phyloP scores from a whole-genome alignment of 768 basidiomycete species.

The Dentipellis sp. region DNA sequence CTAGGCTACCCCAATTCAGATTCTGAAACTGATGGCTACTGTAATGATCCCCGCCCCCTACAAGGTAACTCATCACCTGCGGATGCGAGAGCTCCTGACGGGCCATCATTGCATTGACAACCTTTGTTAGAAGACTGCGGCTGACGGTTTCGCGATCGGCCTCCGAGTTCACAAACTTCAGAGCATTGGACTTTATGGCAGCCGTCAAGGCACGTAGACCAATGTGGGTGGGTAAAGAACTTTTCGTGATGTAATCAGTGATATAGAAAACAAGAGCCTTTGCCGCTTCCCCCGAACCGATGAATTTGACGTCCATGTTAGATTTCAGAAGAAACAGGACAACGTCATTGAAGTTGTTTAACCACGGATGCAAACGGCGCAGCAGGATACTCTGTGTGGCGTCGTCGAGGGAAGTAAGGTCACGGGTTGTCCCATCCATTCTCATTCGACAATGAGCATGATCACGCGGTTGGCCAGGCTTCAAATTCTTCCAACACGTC shows the following conservation, averaged over 20 bases:
- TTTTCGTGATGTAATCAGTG: slow-evolving; percentile 40
- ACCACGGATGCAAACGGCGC: slow-evolving; percentile 26
- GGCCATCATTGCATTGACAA: background rate
- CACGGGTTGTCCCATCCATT: slow-evolving; percentile 2
- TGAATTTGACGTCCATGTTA: slow-evolving; percentile 41
- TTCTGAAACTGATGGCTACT: background rate
- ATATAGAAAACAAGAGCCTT: slow-evolving; percentile 38
- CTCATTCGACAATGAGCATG: slow-evolving; percentile 21
- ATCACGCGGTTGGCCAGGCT: slow-evolving; percentile 12
- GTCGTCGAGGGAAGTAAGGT: slow-evolving; percentile 18
- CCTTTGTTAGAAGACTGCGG: background rate
- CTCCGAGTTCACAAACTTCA: slow-evolving; percentile 1
- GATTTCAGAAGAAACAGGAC: slow-evolving; percentile 17
- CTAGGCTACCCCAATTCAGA: background rate
- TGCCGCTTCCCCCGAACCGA: slow-evolving; percentile 30
- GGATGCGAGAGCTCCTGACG: background rate
- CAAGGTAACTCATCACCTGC: background rate
- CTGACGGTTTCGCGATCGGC: background rate
- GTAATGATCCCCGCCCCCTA: background rate
- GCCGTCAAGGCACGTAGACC: background rate
- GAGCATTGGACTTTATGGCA: background rate
- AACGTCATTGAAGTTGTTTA: slow-evolving; percentile 33
- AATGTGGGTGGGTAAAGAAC: slow-evolving; percentile 31
- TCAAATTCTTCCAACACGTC: slow-evolving; percentile 32
- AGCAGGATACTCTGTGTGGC: slow-evolving; percentile 24